Conservation (phyloP, 1,284 basidiomycete species). For the Sanghuangporus sanghuang region DNA sequence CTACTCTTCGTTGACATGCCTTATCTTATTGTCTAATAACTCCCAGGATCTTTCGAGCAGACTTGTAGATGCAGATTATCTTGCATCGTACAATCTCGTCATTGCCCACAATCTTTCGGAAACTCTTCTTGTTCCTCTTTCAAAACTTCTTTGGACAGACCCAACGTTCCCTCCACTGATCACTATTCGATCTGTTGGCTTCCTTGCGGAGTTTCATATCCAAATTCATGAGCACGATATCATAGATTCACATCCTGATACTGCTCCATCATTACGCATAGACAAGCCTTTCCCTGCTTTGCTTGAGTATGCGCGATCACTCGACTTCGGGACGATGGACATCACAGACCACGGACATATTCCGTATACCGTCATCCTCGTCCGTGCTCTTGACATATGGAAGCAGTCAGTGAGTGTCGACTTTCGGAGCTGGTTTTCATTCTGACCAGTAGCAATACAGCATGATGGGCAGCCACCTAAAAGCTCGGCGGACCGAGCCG, state of each 20-base stretch:
- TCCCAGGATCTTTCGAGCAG: conserved; percentile 48
- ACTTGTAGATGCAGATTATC: conserved; percentile 44
- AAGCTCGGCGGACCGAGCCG: conserved; percentile 65
- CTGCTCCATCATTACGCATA: conserved; percentile 78
- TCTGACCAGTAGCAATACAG: conserved; percentile 29
- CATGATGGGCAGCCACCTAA: conserved; percentile 63
- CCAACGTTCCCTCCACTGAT: conserved; percentile 60
- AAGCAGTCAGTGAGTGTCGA: conserved; percentile 51
- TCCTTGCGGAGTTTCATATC: conserved; percentile 82
- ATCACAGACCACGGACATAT: conserved; percentile 83
- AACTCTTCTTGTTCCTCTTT: conserved; percentile 50
- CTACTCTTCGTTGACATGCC: background rate
- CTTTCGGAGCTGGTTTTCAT: background rate
- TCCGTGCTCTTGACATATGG: conserved; percentile 81
- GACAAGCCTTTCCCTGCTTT: conserved; percentile 86
- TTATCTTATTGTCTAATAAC: background rate
- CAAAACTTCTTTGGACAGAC: conserved; percentile 65
- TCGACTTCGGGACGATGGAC: conserved; percentile 76
- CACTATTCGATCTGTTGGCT: conserved; percentile 77
- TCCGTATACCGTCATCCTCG: conserved; percentile 83
- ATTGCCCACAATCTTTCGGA: conserved; percentile 78
- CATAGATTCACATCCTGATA: conserved; percentile 91
- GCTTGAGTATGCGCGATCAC: conserved; percentile 60
- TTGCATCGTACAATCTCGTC: conserved; percentile 68
- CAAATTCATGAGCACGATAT: conserved; percentile 87